Evolutionary conservation across 169 alveolate species (phyloP).

Genomic region (Eimeria acervulina): DNA sequence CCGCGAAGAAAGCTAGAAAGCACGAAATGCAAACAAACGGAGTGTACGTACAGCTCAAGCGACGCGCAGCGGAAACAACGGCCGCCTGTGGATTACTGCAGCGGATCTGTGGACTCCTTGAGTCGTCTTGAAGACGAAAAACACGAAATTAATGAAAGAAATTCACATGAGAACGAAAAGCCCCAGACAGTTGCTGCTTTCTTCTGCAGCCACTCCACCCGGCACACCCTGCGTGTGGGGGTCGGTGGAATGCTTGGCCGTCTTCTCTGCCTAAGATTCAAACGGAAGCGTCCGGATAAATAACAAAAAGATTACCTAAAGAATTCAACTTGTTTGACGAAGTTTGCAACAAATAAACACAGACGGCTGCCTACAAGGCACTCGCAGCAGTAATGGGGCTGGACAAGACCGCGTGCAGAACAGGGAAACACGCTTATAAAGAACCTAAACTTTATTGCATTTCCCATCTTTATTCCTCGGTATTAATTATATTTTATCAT

Average conservation of each 20-base stretch:
- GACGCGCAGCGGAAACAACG: neutral
- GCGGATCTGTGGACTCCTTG: neutral
- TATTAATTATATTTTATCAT: no score
- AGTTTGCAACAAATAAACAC: neutral
- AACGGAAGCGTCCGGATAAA: neutral
- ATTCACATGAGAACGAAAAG: neutral
- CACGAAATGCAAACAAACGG: neutral
- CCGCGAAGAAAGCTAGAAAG: neutral
- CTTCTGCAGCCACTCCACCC: neutral
- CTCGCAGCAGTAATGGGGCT: slow-evolving; percentile 11
- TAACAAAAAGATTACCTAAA: neutral
- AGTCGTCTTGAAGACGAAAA: neutral
- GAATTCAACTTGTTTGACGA: neutral
- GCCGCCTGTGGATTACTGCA: neutral
- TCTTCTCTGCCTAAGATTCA: neutral
- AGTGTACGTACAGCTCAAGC: slow-evolving; percentile 2
- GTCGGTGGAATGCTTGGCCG: neutral
- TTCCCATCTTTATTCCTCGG: no score
- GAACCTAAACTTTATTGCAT: no score
- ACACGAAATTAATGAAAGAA: neutral
- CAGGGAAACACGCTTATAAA: neutral
- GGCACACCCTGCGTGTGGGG: neutral
- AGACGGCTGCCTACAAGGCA: neutral
- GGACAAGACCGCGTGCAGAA: neutral
- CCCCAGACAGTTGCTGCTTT: neutral